phyloP scores from a whole-genome alignment of 2,329 filamentous ascomycete species.

The Alternaria arborescens region DNA sequence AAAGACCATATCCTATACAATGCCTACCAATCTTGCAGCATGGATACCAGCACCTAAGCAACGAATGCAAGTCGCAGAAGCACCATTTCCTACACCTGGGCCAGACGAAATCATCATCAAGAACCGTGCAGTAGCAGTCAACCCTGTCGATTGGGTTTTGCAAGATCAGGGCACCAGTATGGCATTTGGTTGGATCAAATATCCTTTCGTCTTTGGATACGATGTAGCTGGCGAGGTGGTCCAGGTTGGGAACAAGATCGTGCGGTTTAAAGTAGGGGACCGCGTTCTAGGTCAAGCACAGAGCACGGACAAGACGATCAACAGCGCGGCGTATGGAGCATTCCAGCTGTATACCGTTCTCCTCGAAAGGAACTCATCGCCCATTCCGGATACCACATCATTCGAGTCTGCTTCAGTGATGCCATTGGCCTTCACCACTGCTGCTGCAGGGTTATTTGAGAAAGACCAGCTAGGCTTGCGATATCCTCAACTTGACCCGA shows the following conservation, averaged over 20 bases:
- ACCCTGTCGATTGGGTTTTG: constrained; percentile 55
- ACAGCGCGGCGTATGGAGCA: constrained; percentile 2
- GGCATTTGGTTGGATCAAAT: constrained; percentile 14
- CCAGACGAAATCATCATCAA: constrained; percentile 52
- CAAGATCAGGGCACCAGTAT: constrained; percentile 34
- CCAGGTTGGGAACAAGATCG: constrained; percentile 53
- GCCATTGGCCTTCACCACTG: constrained; percentile 18
- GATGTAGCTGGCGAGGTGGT: constrained; percentile 56
- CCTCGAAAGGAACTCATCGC: constrained; percentile 57
- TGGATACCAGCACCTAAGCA: constrained; percentile 31
- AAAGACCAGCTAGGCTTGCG: constrained; percentile 21
- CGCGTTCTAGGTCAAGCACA: constrained; percentile 50
- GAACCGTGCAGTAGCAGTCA: constrained; percentile 53
- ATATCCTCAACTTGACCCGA: constrained; percentile 54
- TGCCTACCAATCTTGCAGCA: constrained; percentile 5
- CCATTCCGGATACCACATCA: constrained; percentile 58
- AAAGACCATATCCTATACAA: background rate
- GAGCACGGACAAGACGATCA: constrained; percentile 11
- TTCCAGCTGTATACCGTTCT: constrained; percentile 62
- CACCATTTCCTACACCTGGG: constrained; percentile 46
- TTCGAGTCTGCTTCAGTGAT: constrained; percentile 58
- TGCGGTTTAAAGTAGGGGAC: constrained; percentile 53
- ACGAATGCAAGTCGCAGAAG: constrained; percentile 31
- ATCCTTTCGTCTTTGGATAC: constrained; percentile 38
- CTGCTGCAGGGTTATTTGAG: constrained; percentile 21